Conservation (phyloP, 2,329 filamentous ascomycete genomes). For the Neonectria neomacrospora region DNA sequence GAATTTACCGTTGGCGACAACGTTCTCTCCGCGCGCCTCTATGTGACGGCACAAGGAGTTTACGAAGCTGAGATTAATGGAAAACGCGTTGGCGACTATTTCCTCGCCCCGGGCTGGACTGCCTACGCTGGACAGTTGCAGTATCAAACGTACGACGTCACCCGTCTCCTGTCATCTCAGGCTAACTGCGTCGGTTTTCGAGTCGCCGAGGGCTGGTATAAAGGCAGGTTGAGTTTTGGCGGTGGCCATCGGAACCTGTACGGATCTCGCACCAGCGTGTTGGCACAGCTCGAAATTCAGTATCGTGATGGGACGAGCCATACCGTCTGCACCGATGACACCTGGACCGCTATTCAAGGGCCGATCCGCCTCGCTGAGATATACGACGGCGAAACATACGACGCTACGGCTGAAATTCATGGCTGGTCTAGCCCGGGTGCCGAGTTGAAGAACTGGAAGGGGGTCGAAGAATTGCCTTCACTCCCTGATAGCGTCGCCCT, state of each 20-base stretch:
- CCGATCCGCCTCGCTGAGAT: conserved; percentile 55
- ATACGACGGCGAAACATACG: conserved; percentile 65
- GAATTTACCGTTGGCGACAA: conserved; percentile 18
- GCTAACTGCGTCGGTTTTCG: conserved; percentile 35
- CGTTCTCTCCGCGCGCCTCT: conserved; percentile 50
- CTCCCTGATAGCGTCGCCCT: conserved; percentile 41
- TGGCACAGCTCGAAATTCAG: conserved; percentile 54
- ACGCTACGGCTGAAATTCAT: conserved; percentile 47
- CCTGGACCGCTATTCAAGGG: conserved; percentile 51
- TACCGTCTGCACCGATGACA: conserved; percentile 50
- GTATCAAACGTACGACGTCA: conserved; percentile 64
- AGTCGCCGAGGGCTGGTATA: conserved; percentile 63
- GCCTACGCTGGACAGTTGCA: conserved; percentile 58
- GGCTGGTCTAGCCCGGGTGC: conserved; percentile 32
- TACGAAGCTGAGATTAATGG: conserved; percentile 60
- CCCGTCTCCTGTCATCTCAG: conserved; percentile 46
- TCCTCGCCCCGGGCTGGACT: conserved; percentile 62
- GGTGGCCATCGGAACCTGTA: conserved; percentile 46
- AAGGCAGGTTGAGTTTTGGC: conserved; percentile 50
- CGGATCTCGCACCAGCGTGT: conserved; percentile 52
- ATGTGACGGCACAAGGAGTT: conserved; percentile 58
- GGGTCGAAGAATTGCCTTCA: conserved; percentile 22
- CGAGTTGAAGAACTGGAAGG: conserved; percentile 24
- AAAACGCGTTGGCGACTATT: conserved; percentile 49
- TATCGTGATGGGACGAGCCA: conserved; percentile 46